Evolutionary conservation across 1,139 yeast species (phyloP).

Genomic region (Zygoascus meyerae): DNA sequence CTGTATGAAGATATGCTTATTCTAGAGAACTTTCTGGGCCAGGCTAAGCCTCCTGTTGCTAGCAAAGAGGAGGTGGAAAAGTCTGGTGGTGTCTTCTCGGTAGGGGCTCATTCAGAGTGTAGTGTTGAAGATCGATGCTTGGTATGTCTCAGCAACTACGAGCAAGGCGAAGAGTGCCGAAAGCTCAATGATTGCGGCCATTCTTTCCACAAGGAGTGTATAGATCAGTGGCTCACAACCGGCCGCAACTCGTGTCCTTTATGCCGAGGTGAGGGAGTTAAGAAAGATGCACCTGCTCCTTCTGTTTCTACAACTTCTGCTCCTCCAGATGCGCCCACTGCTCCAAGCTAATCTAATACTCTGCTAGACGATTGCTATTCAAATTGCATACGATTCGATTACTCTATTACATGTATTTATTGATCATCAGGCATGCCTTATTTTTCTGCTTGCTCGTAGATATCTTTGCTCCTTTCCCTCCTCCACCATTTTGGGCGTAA

Average conservation of each 20-base stretch:
- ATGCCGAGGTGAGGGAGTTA: slow-evolving; percentile 45
- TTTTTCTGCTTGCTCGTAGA: too few species aligned
- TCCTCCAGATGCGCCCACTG: too few species aligned
- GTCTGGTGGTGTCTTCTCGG: slow-evolving; percentile 35
- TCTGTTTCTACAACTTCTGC: background rate
- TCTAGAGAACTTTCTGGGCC: slow-evolving; percentile 42
- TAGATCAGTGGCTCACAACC: slow-evolving; percentile 51
- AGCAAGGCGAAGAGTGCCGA: slow-evolving; percentile 42
- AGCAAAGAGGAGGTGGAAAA: slow-evolving; percentile 36
- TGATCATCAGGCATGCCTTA: too few species aligned
- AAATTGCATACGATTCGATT: too few species aligned
- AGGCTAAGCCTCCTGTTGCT: slow-evolving; percentile 42
- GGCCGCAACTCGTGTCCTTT: slow-evolving; percentile 55
- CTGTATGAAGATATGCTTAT: slow-evolving; percentile 44
- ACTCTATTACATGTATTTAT: too few species aligned
- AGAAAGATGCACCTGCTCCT: slow-evolving; percentile 9
- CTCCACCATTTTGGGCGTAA: too few species aligned
- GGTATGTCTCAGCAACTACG: slow-evolving; percentile 47
- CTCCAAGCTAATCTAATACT: too few species aligned
- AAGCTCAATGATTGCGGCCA: slow-evolving; percentile 42
- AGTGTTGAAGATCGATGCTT: slow-evolving; percentile 38
- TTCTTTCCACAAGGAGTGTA: slow-evolving; percentile 46
- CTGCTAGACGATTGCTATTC: too few species aligned
- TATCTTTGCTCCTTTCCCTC: too few species aligned
- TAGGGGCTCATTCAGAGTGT: slow-evolving; percentile 17